Evolutionary conservation across 257 asterid species (phyloP).

Genomic region (Nicotiana attenuata): DNA sequence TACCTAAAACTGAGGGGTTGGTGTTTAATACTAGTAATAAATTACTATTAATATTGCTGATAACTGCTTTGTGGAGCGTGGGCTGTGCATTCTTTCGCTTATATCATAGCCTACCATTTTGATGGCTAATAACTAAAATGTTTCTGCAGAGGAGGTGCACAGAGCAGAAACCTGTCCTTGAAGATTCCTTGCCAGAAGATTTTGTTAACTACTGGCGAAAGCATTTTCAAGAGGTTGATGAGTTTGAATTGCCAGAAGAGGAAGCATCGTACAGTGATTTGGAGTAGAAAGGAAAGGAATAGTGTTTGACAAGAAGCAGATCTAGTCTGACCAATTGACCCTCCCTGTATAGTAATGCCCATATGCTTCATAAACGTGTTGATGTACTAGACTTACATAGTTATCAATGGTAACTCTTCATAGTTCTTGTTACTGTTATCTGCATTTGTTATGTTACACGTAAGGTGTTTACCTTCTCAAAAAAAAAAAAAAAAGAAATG

Average conservation of each 20-base stretch:
- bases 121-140: conserved; percentile 10
- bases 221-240: conserved; percentile 71
- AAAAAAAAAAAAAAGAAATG: too few relatives aligned
- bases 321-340: conserved; percentile 6
- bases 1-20: neutral
- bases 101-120: neutral
- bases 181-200: conserved; percentile 38
- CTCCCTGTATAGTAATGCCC: conserved; percentile 32
- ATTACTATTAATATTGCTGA: neutral
- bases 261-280: conserved; percentile 45
- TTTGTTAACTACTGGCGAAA: conserved; percentile 52
- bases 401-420: neutral
- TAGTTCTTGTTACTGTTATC: neutral
- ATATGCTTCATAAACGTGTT: neutral
- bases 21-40: neutral
- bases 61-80: neutral
- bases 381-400: neutral
- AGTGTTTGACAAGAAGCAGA: conserved; percentile 11
- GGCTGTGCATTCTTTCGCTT: neutral
- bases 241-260: conserved; percentile 63
- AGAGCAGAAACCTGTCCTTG: conserved; percentile 9
- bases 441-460: neutral
- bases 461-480: too few relatives aligned
- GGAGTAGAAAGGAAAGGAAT: conserved; percentile 29
- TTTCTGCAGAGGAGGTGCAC: conserved; percentile 46